Evolutionary conservation across 2,329 filamentous ascomycete genomes (phyloP).

Genomic region (Arthrinium puccinioides): DNA sequence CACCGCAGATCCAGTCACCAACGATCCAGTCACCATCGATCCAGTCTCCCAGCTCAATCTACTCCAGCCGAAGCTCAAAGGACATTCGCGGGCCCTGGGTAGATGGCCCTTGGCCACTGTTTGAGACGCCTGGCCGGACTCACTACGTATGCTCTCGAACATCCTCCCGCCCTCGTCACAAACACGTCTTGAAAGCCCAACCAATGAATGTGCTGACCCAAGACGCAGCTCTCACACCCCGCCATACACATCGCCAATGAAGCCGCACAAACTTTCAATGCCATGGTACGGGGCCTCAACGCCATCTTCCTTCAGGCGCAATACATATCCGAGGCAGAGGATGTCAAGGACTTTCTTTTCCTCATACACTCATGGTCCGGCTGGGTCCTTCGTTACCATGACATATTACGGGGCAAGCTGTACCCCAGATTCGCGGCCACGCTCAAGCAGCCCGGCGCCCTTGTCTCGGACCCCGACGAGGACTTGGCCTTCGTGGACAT

Average conservation of each 20-base stretch:
- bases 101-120: slow-evolving; percentile 20
- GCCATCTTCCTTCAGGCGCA: slow-evolving; percentile 27
- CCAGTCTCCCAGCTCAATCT: background rate
- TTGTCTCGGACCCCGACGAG: slow-evolving; percentile 11
- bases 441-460: slow-evolving; percentile 13
- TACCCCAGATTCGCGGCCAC: slow-evolving; percentile 21
- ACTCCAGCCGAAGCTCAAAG: too few relatives aligned
- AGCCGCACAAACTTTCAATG: slow-evolving; percentile 25
- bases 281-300: slow-evolving; percentile 27
- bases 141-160: slow-evolving; percentile 8
- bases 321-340: slow-evolving; percentile 16
- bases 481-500: slow-evolving; percentile 4
- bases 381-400: slow-evolving; percentile 23
- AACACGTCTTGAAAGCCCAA: too few relatives aligned
- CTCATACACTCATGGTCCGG: slow-evolving; percentile 21
- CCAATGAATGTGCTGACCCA: too few relatives aligned
- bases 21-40: background rate
- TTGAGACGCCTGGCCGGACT: slow-evolving; percentile 15
- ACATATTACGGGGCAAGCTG: slow-evolving; percentile 19
- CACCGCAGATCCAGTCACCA: background rate
- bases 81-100: slow-evolving; percentile 15
- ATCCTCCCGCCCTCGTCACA: background rate
- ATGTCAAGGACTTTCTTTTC: slow-evolving; percentile 24
- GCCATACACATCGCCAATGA: slow-evolving; percentile 23
- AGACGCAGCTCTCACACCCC: slow-evolving; percentile 18